These are phyloP conservation scores for Curvularia hawaiiensis DNA, from an alignment of 2,329 filamentous ascomycete genomes.

Conservation along the genomic window DNA sequence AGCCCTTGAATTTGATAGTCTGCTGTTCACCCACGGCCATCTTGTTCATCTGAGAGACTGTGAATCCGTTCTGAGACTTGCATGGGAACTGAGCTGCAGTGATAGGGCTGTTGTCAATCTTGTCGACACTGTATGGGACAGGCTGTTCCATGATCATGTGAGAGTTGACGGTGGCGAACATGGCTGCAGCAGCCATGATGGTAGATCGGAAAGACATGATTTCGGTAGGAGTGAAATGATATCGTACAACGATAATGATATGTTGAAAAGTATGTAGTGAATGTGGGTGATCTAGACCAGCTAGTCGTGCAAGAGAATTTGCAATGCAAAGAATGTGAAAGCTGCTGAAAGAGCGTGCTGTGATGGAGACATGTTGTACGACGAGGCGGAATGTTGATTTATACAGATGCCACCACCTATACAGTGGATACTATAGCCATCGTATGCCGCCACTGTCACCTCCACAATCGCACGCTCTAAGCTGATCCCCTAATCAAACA, in stretches of 20 bases:
- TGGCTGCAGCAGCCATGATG: constrained; percentile 56
- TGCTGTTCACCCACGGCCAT: constrained; percentile 69
- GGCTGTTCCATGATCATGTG: constrained; percentile 79
- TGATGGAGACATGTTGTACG: constrained; percentile 14
- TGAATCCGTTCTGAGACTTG: constrained; percentile 46
- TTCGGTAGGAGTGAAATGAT: no score
- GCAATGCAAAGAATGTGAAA: constrained; percentile 24
- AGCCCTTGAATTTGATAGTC: constrained; percentile 69
- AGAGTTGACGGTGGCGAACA: constrained; percentile 64
- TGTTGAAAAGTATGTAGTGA: background rate
- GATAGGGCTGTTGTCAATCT: constrained; percentile 69
- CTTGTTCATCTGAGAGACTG: constrained; percentile 39
- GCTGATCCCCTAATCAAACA: constrained; percentile 41
- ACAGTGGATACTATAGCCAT: constrained; percentile 10
- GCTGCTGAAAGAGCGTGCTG: constrained; percentile 3
- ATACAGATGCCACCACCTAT: constrained; percentile 27
- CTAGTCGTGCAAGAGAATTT: constrained; percentile 21
- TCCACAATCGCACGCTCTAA: background rate
- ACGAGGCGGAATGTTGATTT: constrained; percentile 23
- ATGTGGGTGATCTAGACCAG: constrained; percentile 33
- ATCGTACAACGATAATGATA: no score
- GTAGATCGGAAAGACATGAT: constrained; percentile 59
- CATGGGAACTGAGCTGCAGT: constrained; percentile 73
- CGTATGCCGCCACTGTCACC: constrained; percentile 16
- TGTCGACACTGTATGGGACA: constrained; percentile 61